Evolutionary conservation across 2,329 filamentous ascomycete genomes (phyloP), one percentile per base, ranked within the genome.

Genomic region (Shiraia bambusicola): DNA sequence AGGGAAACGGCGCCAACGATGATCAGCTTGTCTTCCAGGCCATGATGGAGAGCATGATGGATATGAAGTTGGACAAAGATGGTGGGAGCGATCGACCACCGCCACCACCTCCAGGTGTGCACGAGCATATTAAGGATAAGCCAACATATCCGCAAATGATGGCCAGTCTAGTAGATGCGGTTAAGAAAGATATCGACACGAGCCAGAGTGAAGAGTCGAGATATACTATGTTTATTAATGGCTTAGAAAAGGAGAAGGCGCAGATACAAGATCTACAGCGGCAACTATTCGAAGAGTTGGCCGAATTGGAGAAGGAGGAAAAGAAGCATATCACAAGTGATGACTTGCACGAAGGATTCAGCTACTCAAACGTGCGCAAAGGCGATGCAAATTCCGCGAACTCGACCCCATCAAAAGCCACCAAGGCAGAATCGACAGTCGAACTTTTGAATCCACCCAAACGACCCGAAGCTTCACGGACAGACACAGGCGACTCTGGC

Each of bases 91-190:
- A 55, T 19, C 82, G 89, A 63, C 81, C 82, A 48, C 87, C 89
- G 3, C 84, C 87, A 7, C 77, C 87, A 16, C 91, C 91, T 2
- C 84, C 84, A 52, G 90, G 88, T 33, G 86, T 96, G 19, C 86
- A 94, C 63, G 77, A 79, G 29, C 78, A 88, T 40, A 83, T 86
- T 56, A 81, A 86, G 66, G 83, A 84, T 61, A 82, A 88, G 57
- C 88, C 88, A 1, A 86, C 84, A 11, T 98, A 95, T 65, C 93
- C 89, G 28, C 89, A 94, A 75, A 98, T 98, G 93, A 91, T 98
- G 86, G 88, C 88, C n/a, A 83, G 85, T n/a, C 71, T 98, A 58
- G 80, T 97, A 14, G 93, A 98, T 61, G 87, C 95, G 69, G 90
- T 97, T 29, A 96, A 95, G 70, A 83, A 88, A 53, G 82, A 86